Percentiles rank a stretch among this genome's conserved stretches.
Evolutionary conservation across 2,329 filamentous ascomycete genomes (phyloP).

Genomic region (Pyricularia sp.): DNA sequence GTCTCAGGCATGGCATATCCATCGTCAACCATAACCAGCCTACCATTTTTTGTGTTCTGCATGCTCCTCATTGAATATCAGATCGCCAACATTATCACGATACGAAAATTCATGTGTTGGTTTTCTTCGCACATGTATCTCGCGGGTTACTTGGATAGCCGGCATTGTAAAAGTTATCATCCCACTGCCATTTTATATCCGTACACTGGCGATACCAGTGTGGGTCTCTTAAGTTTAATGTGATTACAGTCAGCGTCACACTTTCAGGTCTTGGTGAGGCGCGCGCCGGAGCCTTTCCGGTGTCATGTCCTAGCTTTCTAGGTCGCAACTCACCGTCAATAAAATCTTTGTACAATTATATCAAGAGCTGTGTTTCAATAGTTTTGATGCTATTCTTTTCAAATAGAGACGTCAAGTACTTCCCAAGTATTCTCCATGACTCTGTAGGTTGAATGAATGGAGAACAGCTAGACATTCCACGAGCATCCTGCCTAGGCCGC

Average conservation of each 20-base stretch:
- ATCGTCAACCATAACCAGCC: background rate
- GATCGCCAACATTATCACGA: background rate
- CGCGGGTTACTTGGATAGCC: background rate
- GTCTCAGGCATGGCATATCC: background rate
- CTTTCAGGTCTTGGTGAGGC: background rate
- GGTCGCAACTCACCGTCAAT: too few relatives aligned
- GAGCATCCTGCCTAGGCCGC: background rate
- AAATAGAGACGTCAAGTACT: background rate
- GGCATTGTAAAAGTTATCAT: background rate
- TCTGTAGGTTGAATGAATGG: background rate
- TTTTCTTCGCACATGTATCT: background rate
- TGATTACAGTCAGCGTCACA: background rate
- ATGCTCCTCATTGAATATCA: background rate
- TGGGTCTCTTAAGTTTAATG: background rate
- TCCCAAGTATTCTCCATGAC: background rate
- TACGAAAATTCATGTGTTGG: background rate
- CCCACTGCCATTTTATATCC: background rate
- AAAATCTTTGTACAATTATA: too few relatives aligned
- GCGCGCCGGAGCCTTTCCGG: background rate
- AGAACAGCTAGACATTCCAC: background rate
- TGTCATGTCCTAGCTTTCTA: background rate
- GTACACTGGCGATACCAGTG: background rate
- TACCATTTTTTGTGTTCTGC: background rate
- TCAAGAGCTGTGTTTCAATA: too few relatives aligned
- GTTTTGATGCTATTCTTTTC: background rate